Base-by-base conservation (phyloP, 495 filamentous ascomycete genomes). In the Aspergillus avenaceus region DNA sequence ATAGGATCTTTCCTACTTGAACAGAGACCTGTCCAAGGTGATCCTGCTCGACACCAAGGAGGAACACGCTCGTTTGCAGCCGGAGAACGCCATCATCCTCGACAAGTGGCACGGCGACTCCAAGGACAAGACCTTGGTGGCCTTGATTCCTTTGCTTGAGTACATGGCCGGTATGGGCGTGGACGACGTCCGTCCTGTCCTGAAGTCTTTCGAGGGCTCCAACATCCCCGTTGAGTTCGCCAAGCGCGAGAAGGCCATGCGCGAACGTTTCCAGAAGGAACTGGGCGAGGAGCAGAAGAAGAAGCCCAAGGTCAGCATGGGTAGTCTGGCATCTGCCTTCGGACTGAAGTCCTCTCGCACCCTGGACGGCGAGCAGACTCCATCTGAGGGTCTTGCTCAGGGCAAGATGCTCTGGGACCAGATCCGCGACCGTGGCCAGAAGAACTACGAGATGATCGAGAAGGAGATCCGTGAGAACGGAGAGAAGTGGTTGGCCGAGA, bases 341-440 rank as follows among this genome's bases (percentile, higher is more conserved):
- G 92, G 92, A 8, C 70, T 95, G 53, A 88, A 87, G 67, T 81
- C 82, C 1, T 47, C 41, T 28, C 56, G 59, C n/a, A 55, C 63
- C 27, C 63, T 84, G 40, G 79, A 87, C 36, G 86, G 84, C 27
- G 90, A 95, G 49, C 73, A 82, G 53, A 81, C 70, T 34, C 79
- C 85, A 2, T 71, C 80, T 1, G 86, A 92, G 60, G 88, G 85
- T 4, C 79, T 90, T 25, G 83, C 83, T 29, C 80, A 95, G 70
- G 91, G 90, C 24, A 96, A 97, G 82, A 98, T 96, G 85, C 76
- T 95, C 43, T 88, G 87, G 70, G 93, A 98, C 61, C 83, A 91
- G 63, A 86, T 91, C 43, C 83, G 95, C 28, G 95, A 98, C 72
- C 77, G 88, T 29, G 92, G 95, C 21, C 87, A 90, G 70, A 84